Conservation (phyloP, 331 rosid genomes). For the Quercus tomentella region DNA sequence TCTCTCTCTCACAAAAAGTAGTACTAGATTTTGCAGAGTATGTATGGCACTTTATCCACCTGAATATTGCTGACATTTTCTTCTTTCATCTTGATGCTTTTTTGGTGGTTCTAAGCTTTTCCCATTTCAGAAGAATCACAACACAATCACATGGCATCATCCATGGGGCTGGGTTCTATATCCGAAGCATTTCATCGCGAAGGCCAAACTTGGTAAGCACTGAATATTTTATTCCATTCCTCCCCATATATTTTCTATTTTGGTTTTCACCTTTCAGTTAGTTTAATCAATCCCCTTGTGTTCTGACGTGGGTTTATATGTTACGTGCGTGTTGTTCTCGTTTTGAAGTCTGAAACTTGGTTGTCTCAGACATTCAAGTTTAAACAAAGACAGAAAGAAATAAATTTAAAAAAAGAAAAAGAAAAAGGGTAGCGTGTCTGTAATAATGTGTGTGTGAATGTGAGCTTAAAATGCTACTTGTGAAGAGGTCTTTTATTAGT, state of each 20-base stretch:
- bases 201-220: conserved; percentile 37
- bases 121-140: not conserved
- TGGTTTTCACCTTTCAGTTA: too few relatives aligned
- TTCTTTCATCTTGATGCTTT: not conserved
- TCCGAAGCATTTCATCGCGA: conserved; percentile 46
- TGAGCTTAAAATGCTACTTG: too few relatives aligned
- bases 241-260: too few relatives aligned
- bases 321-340: not conserved
- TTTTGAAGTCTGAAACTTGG: not conserved
- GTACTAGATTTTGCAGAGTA: not conserved
- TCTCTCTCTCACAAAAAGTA: not conserved
- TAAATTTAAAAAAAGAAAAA: rapidly evolving
- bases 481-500: too few relatives aligned
- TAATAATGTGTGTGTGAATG: too few relatives aligned
- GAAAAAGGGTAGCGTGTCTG: too few relatives aligned
- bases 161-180: conserved; percentile 42
- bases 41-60: not conserved
- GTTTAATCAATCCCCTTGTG: too few relatives aligned
- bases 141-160: conserved; percentile 29
- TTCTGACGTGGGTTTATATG: too few relatives aligned
- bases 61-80: not conserved
- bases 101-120: not conserved
- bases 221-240: not conserved
- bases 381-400: too few relatives aligned
- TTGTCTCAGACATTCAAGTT: too few relatives aligned